These are phyloP conservation scores for Elaeis oleifera DNA, from an alignment of 202 grass and related monocot species.

Conservation along the genomic window DNA sequence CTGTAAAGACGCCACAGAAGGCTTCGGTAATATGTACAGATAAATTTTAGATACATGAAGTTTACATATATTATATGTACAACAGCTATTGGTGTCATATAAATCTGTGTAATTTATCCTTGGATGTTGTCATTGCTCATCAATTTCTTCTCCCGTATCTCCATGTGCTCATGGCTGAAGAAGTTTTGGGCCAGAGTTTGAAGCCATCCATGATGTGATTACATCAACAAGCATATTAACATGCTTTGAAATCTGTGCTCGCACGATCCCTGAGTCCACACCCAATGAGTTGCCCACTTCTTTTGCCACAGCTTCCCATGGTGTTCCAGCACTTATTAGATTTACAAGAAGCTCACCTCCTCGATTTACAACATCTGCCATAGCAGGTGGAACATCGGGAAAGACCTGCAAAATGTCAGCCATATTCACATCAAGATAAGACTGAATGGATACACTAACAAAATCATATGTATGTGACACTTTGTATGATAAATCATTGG, in stretches of 20 bases:
- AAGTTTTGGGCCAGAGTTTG: slow-evolving; percentile 67
- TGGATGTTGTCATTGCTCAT: too few species aligned
- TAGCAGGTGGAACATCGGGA: slow-evolving; percentile 87
- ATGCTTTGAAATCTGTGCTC: slow-evolving; percentile 68
- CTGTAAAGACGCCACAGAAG: too few species aligned
- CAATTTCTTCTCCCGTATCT: too few species aligned
- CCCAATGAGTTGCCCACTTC: slow-evolving; percentile 72
- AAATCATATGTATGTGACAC: too few species aligned
- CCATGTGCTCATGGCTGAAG: slow-evolving; percentile 40
- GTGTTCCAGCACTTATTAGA: slow-evolving; percentile 64
- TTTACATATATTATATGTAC: too few species aligned
- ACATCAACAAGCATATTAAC: slow-evolving; percentile 57
- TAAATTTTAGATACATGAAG: too few species aligned
- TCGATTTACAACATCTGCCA: slow-evolving; percentile 81
- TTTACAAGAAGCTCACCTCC: slow-evolving; percentile 71
- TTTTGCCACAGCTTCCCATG: slow-evolving; percentile 80
- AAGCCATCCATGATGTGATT: slow-evolving; percentile 64
- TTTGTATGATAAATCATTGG: too few species aligned
- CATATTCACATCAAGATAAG: neutral
- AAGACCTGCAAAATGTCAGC: slow-evolving; percentile 40
- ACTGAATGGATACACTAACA: too few species aligned
- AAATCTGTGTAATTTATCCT: too few species aligned
- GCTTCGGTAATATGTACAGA: too few species aligned
- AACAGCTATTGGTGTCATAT: too few species aligned
- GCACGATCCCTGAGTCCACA: slow-evolving; percentile 42